Conservation (phyloP, 352 stramenopile species). For the Aphanomyces astaci region DNA sequence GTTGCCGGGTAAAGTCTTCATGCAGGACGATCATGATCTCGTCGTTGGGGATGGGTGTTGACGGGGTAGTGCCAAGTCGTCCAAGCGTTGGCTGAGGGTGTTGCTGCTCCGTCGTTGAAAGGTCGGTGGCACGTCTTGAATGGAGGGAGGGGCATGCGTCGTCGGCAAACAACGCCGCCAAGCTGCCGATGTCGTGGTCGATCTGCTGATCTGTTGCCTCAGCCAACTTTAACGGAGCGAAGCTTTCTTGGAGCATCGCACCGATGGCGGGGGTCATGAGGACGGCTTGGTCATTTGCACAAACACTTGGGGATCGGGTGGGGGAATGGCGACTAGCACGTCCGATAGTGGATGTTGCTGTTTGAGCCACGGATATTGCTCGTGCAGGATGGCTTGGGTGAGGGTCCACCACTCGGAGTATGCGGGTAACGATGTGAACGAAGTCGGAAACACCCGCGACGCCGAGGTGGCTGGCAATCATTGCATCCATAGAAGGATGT, state of each 20-base stretch:
- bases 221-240: not conserved
- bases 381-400: not conserved
- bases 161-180: not conserved
- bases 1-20: too few species aligned
- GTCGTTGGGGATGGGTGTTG: not conserved
- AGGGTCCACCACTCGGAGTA: not conserved
- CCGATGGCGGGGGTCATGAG: constrained; percentile 3
- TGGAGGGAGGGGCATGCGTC: not conserved
- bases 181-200: not conserved
- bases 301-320: not conserved
- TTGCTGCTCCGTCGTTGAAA: not conserved
- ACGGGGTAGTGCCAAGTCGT: constrained; percentile 1
- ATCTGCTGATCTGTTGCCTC: not conserved
- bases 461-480: not conserved
- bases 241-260: not conserved
- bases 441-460: not conserved
- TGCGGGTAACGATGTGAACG: not conserved
- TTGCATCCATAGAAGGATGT: not conserved
- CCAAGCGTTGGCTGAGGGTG: not conserved
- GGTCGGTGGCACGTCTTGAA: not conserved
- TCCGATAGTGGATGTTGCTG: not conserved
- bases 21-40: too few species aligned
- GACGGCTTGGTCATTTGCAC: constrained; percentile 6
- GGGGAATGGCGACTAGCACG: not conserved
- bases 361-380: constrained; percentile 1